A percentile compares a stretch with the other conserved stretches of the same genome.
Evolutionary conservation across 805 yeast species (phyloP).

Genomic region (Priceomyces haplophilus): DNA sequence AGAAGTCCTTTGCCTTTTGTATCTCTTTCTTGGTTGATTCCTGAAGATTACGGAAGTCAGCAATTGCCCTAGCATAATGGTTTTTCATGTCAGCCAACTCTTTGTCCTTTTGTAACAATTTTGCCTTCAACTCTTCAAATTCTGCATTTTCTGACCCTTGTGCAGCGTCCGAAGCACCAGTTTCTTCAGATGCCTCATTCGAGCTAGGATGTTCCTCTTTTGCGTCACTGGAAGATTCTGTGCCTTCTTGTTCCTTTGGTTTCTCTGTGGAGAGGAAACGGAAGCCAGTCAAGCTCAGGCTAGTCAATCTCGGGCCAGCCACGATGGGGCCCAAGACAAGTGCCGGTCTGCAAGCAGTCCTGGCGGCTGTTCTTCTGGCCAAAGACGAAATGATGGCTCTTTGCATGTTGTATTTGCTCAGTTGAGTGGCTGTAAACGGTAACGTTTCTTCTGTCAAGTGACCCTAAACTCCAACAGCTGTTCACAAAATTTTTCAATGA

Average conservation of each 20-base stretch:
- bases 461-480: too few species aligned
- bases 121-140: conserved; percentile 42
- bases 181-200: conserved; percentile 10
- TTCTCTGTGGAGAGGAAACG: conserved; percentile 19
- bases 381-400: conserved; percentile 23
- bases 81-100: conserved; percentile 82
- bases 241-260: conserved; percentile 7
- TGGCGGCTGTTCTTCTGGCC: conserved; percentile 14
- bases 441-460: too few species aligned
- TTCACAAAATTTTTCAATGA: conserved; percentile 1
- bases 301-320: conserved; percentile 10
- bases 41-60: conserved; percentile 91
- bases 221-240: conserved; percentile 8
- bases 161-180: conserved; percentile 9
- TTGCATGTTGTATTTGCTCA: conserved; percentile 17
- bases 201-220: conserved; percentile 9
- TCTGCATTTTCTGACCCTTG: conserved; percentile 9
- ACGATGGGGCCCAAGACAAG: conserved; percentile 14
- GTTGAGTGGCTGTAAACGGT: not conserved
- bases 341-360: conserved; percentile 12
- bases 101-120: conserved; percentile 59
- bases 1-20: conserved; percentile 84
- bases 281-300: conserved; percentile 8
- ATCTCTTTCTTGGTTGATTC: conserved; percentile 85
- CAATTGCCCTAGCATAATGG: conserved; percentile 75